Percentiles rank a stretch among this genome's conserved stretches.
Evolutionary conservation across 1,284 basidiomycete species (phyloP).

Genomic region (Ganoderma leucocontextum): DNA sequence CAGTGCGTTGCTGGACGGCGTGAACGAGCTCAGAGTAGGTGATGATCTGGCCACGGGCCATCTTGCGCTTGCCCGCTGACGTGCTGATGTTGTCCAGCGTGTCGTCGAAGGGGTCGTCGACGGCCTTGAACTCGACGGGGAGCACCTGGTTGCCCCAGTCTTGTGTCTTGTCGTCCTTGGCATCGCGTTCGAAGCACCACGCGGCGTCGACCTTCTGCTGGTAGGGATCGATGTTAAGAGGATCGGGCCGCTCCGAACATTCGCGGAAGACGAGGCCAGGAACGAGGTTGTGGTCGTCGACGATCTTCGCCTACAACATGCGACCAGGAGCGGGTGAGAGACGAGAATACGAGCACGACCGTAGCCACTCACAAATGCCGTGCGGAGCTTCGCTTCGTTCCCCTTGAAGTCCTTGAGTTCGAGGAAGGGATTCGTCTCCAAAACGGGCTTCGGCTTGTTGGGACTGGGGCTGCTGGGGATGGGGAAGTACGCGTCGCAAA

Average conservation of each 20-base stretch:
- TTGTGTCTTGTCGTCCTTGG: not conserved
- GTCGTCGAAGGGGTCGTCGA: slow-evolving; percentile 13
- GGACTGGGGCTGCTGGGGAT: not conserved
- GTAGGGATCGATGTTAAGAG: not conserved
- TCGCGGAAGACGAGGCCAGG: not conserved
- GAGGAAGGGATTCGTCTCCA: not conserved
- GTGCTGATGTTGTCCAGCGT: not conserved
- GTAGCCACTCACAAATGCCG: not conserved
- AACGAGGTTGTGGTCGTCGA: not conserved
- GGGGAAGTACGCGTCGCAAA: not conserved
- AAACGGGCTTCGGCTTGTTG: not conserved
- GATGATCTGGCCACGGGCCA: slow-evolving; percentile 3
- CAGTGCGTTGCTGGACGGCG: slow-evolving; percentile 6
- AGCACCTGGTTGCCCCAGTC: not conserved
- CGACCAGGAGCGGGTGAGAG: not conserved
- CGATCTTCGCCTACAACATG: not conserved
- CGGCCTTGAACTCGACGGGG: slow-evolving; percentile 11
- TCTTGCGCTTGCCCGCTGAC: not conserved
- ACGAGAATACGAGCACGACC: not conserved
- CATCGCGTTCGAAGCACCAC: not conserved
- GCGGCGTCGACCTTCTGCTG: not conserved
- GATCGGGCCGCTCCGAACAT: not conserved
- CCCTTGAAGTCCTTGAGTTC: not conserved
- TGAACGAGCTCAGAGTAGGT: slow-evolving; percentile 2
- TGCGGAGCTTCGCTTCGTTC: not conserved